Conservation (phyloP, 1,284 basidiomycete species). For the Ustilago lituana region DNA sequence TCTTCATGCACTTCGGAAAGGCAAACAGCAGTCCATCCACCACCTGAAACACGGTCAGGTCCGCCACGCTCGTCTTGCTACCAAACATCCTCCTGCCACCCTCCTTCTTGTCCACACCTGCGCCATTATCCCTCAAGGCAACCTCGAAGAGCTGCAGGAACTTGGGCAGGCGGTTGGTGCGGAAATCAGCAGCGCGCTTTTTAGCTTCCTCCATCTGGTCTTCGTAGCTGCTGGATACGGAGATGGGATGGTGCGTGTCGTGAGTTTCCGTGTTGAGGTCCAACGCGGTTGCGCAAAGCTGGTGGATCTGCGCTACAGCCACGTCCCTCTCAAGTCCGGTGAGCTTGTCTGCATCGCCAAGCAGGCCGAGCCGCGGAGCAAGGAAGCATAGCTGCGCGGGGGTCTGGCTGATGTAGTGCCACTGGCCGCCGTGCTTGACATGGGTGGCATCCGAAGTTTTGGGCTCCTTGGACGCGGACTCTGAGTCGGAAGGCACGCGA, state of each 20-base stretch:
- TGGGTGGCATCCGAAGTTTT: neutral
- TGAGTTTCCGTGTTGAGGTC: slow-evolving; percentile 70
- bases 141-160: slow-evolving; percentile 69
- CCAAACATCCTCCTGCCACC: slow-evolving; percentile 67
- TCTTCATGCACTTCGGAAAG: slow-evolving; percentile 70
- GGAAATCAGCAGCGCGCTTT: slow-evolving; percentile 68
- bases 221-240: slow-evolving; percentile 67
- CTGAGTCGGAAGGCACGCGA: neutral
- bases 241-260: slow-evolving; percentile 55
- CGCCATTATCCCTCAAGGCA: slow-evolving; percentile 59
- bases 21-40: slow-evolving; percentile 70
- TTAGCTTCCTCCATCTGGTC: slow-evolving; percentile 70
- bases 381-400: slow-evolving; percentile 70
- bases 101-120: slow-evolving; percentile 52
- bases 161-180: slow-evolving; percentile 70
- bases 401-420: slow-evolving; percentile 68
- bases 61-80: slow-evolving; percentile 70
- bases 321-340: slow-evolving; percentile 33
- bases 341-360: slow-evolving; percentile 40
- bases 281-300: slow-evolving; percentile 70
- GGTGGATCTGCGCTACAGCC: slow-evolving; percentile 65
- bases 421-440: neutral
- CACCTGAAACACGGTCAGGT: slow-evolving; percentile 70
- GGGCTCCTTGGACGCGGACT: neutral
- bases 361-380: slow-evolving; percentile 67